Evolutionary conservation across 1,284 basidiomycete genomes (phyloP).

Genomic region (Ceratobasidium sp.): DNA sequence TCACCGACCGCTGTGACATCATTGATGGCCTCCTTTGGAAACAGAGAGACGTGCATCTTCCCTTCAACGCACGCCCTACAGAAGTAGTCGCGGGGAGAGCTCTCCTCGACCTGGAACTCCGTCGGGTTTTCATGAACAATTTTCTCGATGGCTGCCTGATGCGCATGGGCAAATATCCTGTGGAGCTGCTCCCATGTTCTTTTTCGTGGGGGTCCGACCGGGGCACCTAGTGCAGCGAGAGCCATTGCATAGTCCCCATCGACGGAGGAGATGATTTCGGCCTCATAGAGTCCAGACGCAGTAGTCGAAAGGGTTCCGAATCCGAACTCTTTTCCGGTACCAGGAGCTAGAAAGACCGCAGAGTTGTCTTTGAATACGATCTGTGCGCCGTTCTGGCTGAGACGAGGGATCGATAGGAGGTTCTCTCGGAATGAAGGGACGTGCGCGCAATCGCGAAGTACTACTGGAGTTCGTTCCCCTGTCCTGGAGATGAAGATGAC

Average conservation of each 20-base stretch:
- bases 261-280: no score
- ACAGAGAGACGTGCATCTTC: conserved; percentile 21
- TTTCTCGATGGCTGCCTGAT: background rate
- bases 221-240: no score
- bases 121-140: background rate
- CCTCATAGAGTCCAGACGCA: no score
- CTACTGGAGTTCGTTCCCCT: background rate
- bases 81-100: background rate
- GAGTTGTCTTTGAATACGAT: no score
- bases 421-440: background rate
- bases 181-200: background rate
- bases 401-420: background rate
- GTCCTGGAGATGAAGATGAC: background rate
- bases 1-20: conserved; percentile 50
- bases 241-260: no score
- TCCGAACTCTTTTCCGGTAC: no score
- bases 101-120: background rate
- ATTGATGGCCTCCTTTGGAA: background rate
- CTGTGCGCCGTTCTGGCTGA: no score
- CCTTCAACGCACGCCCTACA: conserved; percentile 16
- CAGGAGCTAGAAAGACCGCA: no score
- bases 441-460: background rate
- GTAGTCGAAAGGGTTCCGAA: no score
- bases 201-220: no score
- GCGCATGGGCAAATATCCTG: background rate